These are phyloP conservation scores for Naumovozyma baii DNA, from an alignment of 805 yeast species.

Conservation along the genomic window DNA sequence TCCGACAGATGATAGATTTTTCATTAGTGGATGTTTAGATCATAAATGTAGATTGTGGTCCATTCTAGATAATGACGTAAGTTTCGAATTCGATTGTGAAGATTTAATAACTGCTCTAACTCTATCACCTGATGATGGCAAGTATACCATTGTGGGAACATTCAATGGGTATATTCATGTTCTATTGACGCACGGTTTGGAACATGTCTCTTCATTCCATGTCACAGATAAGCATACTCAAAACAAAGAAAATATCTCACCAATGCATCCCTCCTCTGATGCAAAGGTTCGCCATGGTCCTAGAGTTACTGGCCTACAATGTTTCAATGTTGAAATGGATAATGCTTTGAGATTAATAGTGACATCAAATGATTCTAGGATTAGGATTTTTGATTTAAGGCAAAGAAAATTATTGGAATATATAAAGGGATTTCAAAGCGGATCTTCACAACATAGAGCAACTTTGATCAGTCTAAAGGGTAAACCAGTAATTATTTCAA, in stretches of 20 bases:
- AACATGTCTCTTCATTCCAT: constrained; percentile 36
- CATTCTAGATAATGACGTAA: constrained; percentile 59
- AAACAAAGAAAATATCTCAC: constrained; percentile 1
- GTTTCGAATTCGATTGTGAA: constrained; percentile 50
- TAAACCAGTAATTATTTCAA: constrained; percentile 42
- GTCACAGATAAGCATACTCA: constrained; percentile 34
- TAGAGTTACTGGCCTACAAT: constrained; percentile 68
- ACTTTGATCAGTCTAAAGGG: constrained; percentile 6
- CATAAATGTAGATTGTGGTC: constrained; percentile 71
- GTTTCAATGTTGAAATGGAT: constrained; percentile 29
- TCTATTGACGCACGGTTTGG: constrained; percentile 56
- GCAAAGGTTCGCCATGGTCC: constrained; percentile 32
- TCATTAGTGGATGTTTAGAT: constrained; percentile 73
- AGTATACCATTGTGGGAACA: constrained; percentile 60
- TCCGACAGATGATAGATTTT: constrained; percentile 79
- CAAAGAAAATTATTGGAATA: constrained; percentile 50
- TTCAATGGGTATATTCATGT: constrained; percentile 60
- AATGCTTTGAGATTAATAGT: constrained; percentile 41
- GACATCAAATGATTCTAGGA: constrained; percentile 74
- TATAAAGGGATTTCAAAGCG: constrained; percentile 64
- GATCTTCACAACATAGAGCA: constrained; percentile 63
- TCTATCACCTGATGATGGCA: constrained; percentile 59
- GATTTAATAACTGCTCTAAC: constrained; percentile 67
- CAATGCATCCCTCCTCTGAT: background rate
- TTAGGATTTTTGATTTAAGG: constrained; percentile 53